Conservation (phyloP, 495 filamentous ascomycete species). For the Xylaria nigripes region DNA sequence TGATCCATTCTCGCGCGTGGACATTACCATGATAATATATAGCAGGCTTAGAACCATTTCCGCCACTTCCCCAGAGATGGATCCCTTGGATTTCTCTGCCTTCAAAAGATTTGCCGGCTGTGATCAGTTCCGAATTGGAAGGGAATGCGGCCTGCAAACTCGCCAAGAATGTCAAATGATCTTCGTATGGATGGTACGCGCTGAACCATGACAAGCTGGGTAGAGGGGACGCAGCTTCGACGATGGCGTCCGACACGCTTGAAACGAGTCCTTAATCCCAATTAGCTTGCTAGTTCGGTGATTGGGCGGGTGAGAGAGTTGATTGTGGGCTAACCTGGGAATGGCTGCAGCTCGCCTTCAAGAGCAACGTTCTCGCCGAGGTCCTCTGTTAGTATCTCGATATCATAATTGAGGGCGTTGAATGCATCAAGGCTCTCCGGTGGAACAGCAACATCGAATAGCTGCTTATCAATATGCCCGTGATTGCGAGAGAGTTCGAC, state of each 20-base stretch:
- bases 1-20: constrained; percentile 59
- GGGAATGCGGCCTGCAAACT: constrained; percentile 45
- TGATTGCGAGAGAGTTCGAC: constrained; percentile 27
- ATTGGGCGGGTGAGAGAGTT: neutral
- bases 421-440: constrained; percentile 34
- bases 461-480: constrained; percentile 18
- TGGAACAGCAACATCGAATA: constrained; percentile 37
- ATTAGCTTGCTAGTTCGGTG: neutral
- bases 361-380: constrained; percentile 38
- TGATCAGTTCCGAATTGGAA: constrained; percentile 46
- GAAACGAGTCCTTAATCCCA: neutral
- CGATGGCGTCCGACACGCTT: neutral
- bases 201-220: constrained; percentile 44
- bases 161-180: constrained; percentile 46
- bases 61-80: constrained; percentile 50
- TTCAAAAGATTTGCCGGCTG: constrained; percentile 43
- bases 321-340: constrained; percentile 13
- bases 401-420: constrained; percentile 28
- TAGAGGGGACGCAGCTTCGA: constrained; percentile 16
- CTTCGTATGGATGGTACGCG: constrained; percentile 48
- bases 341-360: constrained; percentile 28
- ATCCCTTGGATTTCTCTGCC: constrained; percentile 50
- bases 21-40: constrained; percentile 54
- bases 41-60: constrained; percentile 48
- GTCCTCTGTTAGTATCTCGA: constrained; percentile 37